Percentiles rank a stretch among this genome's conserved stretches.
Conservation (phyloP, 495 filamentous ascomycete genomes). For the Filosporella fistucella region DNA sequence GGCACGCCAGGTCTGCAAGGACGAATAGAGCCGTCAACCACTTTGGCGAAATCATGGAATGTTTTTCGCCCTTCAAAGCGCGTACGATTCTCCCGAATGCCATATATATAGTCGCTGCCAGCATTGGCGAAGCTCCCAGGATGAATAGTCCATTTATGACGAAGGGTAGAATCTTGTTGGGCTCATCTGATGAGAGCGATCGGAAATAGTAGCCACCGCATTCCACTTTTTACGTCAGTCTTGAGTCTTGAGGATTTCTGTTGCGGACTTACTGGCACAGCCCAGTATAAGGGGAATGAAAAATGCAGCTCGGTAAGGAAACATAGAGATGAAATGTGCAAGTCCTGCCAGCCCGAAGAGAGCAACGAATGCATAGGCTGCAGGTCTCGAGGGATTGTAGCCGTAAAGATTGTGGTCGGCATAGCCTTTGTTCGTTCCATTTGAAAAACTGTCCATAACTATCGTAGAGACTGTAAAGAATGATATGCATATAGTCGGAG, state of each 20-base stretch:
- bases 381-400: slow-evolving; percentile 41
- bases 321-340: slow-evolving; percentile 37
- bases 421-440: slow-evolving; percentile 1
- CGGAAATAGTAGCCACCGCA: slow-evolving; percentile 44
- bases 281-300: slow-evolving; percentile 29
- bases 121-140: slow-evolving; percentile 43
- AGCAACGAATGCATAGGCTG: slow-evolving; percentile 42
- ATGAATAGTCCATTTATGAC: slow-evolving; percentile 40
- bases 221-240: slow-evolving; percentile 33
- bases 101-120: slow-evolving; percentile 52
- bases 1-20: slow-evolving; percentile 34
- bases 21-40: slow-evolving; percentile 41
- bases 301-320: slow-evolving; percentile 30
- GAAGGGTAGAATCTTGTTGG: slow-evolving; percentile 36
- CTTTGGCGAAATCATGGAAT: slow-evolving; percentile 27
- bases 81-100: slow-evolving; percentile 41
- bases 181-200: slow-evolving; percentile 25
- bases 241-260: not conserved
- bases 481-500: no score
- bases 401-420: slow-evolving; percentile 31
- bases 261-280: slow-evolving; percentile 24
- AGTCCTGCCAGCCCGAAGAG: slow-evolving; percentile 39
- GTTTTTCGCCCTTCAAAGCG: slow-evolving; percentile 34
- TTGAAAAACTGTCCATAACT: no score
- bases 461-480: no score